Percentiles rank a stretch among this genome's conserved stretches.
phyloP scores from a whole-genome alignment of 148 eudicot species.

The Tetragonia tetragonoides region DNA sequence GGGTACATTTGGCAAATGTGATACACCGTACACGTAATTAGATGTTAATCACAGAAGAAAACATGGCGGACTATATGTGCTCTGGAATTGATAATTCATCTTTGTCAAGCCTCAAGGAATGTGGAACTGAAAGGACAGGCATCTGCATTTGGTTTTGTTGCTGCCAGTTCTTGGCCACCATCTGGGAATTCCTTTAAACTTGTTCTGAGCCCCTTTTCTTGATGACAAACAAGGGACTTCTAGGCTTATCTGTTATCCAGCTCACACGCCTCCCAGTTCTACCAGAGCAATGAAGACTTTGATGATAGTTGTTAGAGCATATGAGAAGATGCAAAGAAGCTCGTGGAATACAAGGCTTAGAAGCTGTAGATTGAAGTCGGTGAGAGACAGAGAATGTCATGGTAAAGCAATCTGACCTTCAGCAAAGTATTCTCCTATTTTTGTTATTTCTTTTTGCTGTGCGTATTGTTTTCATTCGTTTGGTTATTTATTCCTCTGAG shows the following conservation, averaged over 20 bases:
- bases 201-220: neutral
- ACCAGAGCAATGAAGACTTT: neutral
- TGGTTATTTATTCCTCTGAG: slow-evolving; percentile 16
- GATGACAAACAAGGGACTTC: neutral
- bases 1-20: neutral
- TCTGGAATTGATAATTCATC: neutral
- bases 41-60: neutral
- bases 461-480: slow-evolving; percentile 10
- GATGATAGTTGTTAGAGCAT: neutral
- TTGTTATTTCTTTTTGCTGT: neutral
- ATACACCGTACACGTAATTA: no score
- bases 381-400: neutral
- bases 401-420: slow-evolving; percentile 4
- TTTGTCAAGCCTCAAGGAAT: neutral
- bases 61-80: no score
- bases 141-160: neutral
- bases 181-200: neutral
- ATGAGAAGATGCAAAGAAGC: slow-evolving; percentile 2
- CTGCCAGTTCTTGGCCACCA: neutral
- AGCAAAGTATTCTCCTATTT: neutral
- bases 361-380: neutral
- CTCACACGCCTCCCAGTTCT: neutral
- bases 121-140: neutral
- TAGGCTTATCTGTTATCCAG: neutral
- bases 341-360: neutral